Evolutionary conservation across 495 filamentous ascomycete species (phyloP).

Genomic region (Penicillium pancosmium): DNA sequence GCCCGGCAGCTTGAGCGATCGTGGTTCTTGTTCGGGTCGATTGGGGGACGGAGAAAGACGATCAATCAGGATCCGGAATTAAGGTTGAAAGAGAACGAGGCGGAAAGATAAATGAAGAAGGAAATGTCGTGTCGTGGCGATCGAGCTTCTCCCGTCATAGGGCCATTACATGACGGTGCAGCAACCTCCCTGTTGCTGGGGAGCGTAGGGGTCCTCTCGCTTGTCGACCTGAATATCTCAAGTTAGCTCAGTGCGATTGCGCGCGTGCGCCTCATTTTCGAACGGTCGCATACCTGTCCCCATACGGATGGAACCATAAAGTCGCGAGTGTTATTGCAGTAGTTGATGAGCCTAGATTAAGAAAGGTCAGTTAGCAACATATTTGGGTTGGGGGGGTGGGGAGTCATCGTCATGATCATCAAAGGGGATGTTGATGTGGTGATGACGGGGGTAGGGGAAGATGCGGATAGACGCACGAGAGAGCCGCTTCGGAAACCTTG

Average conservation of each 20-base stretch:
- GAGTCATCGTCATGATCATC: constrained; percentile 1
- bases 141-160: constrained; percentile 37
- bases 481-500: constrained; percentile 89
- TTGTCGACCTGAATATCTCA: constrained; percentile 65
- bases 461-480: constrained; percentile 67
- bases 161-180: constrained; percentile 85
- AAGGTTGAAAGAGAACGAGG: constrained; percentile 14
- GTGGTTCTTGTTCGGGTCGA: constrained; percentile 20
- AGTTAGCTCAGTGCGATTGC: constrained; percentile 19
- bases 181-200: constrained; percentile 86
- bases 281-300: constrained; percentile 71
- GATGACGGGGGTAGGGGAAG: constrained; percentile 9
- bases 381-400: too few species aligned
- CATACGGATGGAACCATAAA: constrained; percentile 98
- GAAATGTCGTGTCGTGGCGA: constrained; percentile 41
- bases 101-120: constrained; percentile 13
- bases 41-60: constrained; percentile 17
- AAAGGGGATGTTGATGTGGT: background rate
- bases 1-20: constrained; percentile 25
- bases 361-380: constrained; percentile 16
- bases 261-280: constrained; percentile 8
- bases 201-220: constrained; percentile 94
- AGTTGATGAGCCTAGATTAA: constrained; percentile 80
- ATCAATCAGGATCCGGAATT: constrained; percentile 32
- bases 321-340: constrained; percentile 94